phyloP scores from a whole-genome alignment of 2,329 filamentous ascomycete genomes.

The Fusarium sp. region DNA sequence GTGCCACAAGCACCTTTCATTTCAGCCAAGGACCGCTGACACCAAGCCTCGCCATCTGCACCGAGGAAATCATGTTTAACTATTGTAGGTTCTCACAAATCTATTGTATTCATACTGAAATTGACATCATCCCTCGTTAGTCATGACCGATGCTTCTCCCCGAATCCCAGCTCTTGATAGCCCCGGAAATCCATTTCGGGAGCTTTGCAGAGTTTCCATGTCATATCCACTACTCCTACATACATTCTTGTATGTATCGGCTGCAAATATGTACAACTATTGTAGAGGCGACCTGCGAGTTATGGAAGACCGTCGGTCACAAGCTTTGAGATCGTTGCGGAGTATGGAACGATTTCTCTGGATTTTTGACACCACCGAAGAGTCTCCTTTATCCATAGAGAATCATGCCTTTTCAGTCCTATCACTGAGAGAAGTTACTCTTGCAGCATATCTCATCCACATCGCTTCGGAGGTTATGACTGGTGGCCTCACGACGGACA shows the following conservation, averaged over 20 bases:
- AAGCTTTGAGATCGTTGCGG: neutral
- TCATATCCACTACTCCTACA: neutral
- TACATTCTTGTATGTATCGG: neutral
- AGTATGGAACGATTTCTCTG: neutral
- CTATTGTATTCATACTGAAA: fast-evolving
- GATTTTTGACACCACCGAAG: no score
- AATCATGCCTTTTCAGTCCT: neutral
- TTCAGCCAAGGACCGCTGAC: neutral
- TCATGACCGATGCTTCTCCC: neutral
- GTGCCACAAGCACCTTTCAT: neutral
- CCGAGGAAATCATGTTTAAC: neutral
- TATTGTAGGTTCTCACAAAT: neutral
- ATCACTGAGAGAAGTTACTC: neutral
- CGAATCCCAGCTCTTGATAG: neutral
- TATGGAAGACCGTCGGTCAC: neutral
- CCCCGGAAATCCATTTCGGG: neutral
- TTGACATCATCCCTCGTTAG: neutral
- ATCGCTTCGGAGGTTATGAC: neutral
- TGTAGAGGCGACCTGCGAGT: neutral
- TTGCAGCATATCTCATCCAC: neutral
- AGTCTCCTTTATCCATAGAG: neutral
- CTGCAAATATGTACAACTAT: neutral
- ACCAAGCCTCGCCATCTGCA: neutral
- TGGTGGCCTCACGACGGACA: neutral
- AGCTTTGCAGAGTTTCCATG: neutral